These are phyloP conservation scores for Petunia hybrid DNA, from an alignment of 305 asterid species.

Conservation along the genomic window DNA sequence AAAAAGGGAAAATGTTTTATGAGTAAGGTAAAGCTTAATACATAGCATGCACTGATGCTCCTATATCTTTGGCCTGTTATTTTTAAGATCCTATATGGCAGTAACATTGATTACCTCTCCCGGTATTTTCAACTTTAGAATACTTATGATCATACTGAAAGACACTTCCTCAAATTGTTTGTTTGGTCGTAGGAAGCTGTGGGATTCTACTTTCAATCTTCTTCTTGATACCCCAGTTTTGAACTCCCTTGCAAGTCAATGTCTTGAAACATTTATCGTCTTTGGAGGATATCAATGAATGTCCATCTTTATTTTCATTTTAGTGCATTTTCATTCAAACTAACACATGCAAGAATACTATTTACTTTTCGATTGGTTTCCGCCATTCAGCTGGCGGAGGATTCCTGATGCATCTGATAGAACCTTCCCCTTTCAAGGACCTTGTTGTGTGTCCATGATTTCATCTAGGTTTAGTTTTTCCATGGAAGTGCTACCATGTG, in stretches of 20 bases:
- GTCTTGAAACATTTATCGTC: background rate
- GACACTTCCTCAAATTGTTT: background rate
- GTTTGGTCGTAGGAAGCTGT: background rate
- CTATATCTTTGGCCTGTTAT: conserved; percentile 7
- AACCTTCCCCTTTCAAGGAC: conserved; percentile 1
- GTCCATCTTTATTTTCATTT: conserved; percentile 14
- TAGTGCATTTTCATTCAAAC: conserved; percentile 23
- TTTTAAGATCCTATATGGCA: background rate
- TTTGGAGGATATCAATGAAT: conserved; percentile 15
- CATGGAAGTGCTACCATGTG: background rate
- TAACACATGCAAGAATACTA: background rate
- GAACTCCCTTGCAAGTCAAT: conserved; percentile 2
- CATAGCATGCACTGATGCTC: background rate
- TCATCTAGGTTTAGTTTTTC: conserved; percentile 1
- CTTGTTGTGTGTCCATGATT: conserved; percentile 10
- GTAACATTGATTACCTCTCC: background rate
- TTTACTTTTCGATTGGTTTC: background rate
- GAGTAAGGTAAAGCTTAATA: conserved; percentile 5
- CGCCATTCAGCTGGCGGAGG: background rate
- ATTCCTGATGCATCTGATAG: background rate
- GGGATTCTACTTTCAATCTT: conserved; percentile 24
- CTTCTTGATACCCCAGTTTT: background rate
- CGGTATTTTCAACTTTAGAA: background rate
- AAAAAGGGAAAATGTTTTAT: background rate
- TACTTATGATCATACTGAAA: background rate